Evolutionary conservation across 2,329 filamentous ascomycete species (phyloP).

Genomic region (Orbilia quercus): DNA sequence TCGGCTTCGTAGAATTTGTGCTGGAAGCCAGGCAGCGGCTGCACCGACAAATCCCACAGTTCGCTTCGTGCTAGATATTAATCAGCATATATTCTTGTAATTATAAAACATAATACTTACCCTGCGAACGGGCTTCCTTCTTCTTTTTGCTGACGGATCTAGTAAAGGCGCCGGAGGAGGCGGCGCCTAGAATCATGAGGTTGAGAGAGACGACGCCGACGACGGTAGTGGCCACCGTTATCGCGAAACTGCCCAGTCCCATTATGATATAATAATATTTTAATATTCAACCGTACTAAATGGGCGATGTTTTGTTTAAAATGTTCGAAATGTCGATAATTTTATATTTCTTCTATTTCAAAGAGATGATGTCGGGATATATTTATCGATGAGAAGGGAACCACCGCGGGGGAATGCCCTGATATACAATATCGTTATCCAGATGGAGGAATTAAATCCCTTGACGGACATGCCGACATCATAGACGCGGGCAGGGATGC

Average conservation of each 20-base stretch:
- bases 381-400: too few species aligned
- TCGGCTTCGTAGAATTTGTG: constrained; percentile 43
- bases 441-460: too few species aligned
- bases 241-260: constrained; percentile 32
- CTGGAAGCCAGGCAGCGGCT: constrained; percentile 49
- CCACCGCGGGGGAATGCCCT: too few species aligned
- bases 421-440: too few species aligned
- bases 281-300: too few species aligned
- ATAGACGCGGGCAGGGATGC: neutral
- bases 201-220: constrained; percentile 40
- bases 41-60: constrained; percentile 46
- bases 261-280: constrained; percentile 11
- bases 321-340: too few species aligned
- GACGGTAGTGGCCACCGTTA: constrained; percentile 17
- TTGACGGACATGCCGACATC: neutral
- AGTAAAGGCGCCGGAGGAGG: constrained; percentile 39
- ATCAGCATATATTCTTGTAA: too few species aligned
- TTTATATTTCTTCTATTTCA: too few species aligned
- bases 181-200: constrained; percentile 32
- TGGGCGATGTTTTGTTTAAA: too few species aligned
- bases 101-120: too few species aligned
- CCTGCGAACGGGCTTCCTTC: constrained; percentile 41
- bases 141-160: constrained; percentile 48
- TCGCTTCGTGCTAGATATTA: constrained; percentile 35
- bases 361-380: constrained; percentile 1